These are phyloP conservation scores for Corniculantispora saksenae DNA, from an alignment of 2,329 filamentous ascomycete species.

Conservation along the genomic window DNA sequence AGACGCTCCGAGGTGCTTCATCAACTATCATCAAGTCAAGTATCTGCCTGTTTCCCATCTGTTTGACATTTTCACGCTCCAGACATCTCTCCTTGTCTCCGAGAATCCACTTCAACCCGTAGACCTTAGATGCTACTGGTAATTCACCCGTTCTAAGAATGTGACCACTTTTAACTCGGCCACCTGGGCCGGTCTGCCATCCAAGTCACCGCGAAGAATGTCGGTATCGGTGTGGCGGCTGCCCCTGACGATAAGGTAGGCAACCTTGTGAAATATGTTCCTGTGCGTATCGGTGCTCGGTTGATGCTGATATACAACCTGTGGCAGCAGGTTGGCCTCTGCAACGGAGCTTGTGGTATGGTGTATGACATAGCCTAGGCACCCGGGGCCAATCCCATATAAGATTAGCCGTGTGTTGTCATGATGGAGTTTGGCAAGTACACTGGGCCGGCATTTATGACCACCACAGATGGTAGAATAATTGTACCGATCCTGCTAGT, in stretches of 20 bases:
- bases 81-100: too few relatives aligned
- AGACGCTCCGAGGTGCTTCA: too few relatives aligned
- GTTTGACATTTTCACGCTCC: too few relatives aligned
- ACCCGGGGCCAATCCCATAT: constrained; percentile 20
- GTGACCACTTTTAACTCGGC: constrained; percentile 18
- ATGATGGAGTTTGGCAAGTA: constrained; percentile 23
- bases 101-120: too few relatives aligned
- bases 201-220: constrained; percentile 17
- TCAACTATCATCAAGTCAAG: too few relatives aligned
- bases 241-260: constrained; percentile 18
- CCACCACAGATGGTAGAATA: constrained; percentile 17
- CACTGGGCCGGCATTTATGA: constrained; percentile 20
- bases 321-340: constrained; percentile 20
- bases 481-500: constrained; percentile 21
- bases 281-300: constrained; percentile 20
- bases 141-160: too few relatives aligned
- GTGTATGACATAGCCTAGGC: constrained; percentile 22
- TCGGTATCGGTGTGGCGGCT: constrained; percentile 17
- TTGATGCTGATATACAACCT: constrained; percentile 19
- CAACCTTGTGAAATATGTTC: constrained; percentile 21
- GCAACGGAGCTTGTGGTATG: constrained; percentile 22
- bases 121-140: too few relatives aligned
- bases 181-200: constrained; percentile 17
- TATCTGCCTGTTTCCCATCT: too few relatives aligned
- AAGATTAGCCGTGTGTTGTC: constrained; percentile 20